phyloP scores from a whole-genome alignment of 2,329 filamentous ascomycete species.

The Xylariaceae sp. region DNA sequence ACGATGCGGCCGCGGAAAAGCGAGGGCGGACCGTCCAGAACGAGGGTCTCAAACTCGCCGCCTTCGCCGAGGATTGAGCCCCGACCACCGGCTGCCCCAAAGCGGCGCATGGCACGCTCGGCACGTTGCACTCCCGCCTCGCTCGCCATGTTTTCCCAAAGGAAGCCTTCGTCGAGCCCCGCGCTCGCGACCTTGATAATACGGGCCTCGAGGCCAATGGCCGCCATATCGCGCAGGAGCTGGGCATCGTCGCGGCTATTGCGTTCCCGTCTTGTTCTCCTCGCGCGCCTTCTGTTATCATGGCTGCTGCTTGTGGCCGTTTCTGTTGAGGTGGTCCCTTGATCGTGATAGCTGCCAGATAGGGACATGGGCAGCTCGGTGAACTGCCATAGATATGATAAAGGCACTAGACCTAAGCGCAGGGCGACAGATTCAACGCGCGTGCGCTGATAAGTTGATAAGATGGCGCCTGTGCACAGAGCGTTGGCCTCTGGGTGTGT shows the following conservation, averaged over 20 bases:
- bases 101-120: slow-evolving; percentile 64
- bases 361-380: slow-evolving; percentile 59
- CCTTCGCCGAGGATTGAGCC: slow-evolving; percentile 88
- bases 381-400: slow-evolving; percentile 94
- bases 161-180: slow-evolving; percentile 77
- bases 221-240: slow-evolving; percentile 82
- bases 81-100: slow-evolving; percentile 62
- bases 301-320: slow-evolving; percentile 41
- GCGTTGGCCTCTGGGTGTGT: slow-evolving; percentile 83
- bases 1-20: slow-evolving; percentile 76
- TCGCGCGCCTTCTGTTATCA: not conserved
- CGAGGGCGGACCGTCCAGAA: slow-evolving; percentile 75
- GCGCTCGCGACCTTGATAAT: slow-evolving; percentile 95
- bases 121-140: slow-evolving; percentile 53
- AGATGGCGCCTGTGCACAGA: slow-evolving; percentile 86
- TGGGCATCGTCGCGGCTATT: slow-evolving; percentile 50
- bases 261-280: not conserved
- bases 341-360: not conserved
- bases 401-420: slow-evolving; percentile 80
- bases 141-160: slow-evolving; percentile 81
- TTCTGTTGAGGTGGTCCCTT: not conserved
- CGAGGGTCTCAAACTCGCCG: slow-evolving; percentile 94
- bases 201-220: slow-evolving; percentile 79
- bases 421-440: slow-evolving; percentile 90
- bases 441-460: slow-evolving; percentile 95